A percentile compares a stretch with the other conserved stretches of the same genome.
Evolutionary conservation across 768 basidiomycete genomes (phyloP).

Genomic region (Pulveroboletus sp.): DNA sequence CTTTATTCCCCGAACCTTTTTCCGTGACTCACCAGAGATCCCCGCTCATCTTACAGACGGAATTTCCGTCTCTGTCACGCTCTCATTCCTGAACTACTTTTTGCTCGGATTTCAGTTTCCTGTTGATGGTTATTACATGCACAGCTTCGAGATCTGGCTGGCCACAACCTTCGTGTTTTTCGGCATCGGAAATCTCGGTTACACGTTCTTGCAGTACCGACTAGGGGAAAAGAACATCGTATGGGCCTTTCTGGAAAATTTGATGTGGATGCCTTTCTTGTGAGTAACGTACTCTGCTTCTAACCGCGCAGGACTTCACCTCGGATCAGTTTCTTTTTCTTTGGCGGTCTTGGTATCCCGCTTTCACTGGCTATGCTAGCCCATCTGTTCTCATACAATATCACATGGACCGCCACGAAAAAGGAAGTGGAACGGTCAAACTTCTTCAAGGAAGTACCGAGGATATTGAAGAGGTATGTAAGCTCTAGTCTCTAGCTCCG

Average conservation of each 20-base stretch:
- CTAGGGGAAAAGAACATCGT: constrained; percentile 42
- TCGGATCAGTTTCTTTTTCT: constrained; percentile 43
- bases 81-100: constrained; percentile 70
- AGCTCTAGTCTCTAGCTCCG: constrained; percentile 4
- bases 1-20: background rate
- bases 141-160: constrained; percentile 78
- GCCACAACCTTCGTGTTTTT: constrained; percentile 77
- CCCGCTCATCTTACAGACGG: constrained; percentile 31
- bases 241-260: constrained; percentile 24
- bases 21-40: background rate
- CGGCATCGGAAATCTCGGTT: constrained; percentile 69
- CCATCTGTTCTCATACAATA: constrained; percentile 58
- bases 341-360: constrained; percentile 55
- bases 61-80: constrained; percentile 65
- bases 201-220: constrained; percentile 70
- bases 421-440: constrained; percentile 89
- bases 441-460: constrained; percentile 88
- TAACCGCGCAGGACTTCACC: constrained; percentile 6
- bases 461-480: constrained; percentile 56
- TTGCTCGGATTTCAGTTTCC: constrained; percentile 71
- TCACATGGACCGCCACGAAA: constrained; percentile 57
- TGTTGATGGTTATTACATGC: constrained; percentile 75
- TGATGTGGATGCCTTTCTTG: constrained; percentile 38
- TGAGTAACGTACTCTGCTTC: constrained; percentile 14
- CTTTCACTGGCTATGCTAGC: constrained; percentile 51